These are phyloP conservation scores for Ophiostoma ulmi DNA, from an alignment of 2,329 filamentous ascomycete species.

Conservation along the genomic window DNA sequence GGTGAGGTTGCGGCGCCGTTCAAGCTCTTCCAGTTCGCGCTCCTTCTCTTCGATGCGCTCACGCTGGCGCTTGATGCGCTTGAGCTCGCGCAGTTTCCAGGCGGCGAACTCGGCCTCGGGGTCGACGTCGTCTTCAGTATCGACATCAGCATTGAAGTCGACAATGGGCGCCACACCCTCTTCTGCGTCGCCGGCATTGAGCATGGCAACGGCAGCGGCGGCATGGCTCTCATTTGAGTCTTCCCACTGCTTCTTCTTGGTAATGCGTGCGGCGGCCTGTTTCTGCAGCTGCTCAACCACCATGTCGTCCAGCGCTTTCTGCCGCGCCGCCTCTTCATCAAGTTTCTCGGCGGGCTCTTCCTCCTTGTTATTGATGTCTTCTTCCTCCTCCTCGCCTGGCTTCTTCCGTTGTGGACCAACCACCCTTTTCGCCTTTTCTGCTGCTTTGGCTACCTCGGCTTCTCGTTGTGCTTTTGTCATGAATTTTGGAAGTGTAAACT, in stretches of 20 bases:
- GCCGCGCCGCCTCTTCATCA: conserved; percentile 38
- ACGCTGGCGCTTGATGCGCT: conserved; percentile 80
- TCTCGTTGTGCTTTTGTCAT: conserved; percentile 55
- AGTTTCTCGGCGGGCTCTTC: conserved; percentile 17
- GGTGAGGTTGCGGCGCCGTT: conserved; percentile 79
- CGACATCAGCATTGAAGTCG: conserved; percentile 63
- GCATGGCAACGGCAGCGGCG: conserved; percentile 42
- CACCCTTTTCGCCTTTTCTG: conserved; percentile 6
- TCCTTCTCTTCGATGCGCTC: conserved; percentile 79
- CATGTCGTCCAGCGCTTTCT: conserved; percentile 65
- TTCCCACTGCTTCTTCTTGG: conserved; percentile 82
- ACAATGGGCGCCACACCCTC: conserved; percentile 58
- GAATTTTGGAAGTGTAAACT: conserved; percentile 61
- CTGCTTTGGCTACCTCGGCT: conserved; percentile 25
- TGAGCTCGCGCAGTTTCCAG: conserved; percentile 89
- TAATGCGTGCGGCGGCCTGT: conserved; percentile 63
- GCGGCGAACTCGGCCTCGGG: conserved; percentile 83
- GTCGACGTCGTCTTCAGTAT: conserved; percentile 83
- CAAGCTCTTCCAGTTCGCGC: conserved; percentile 80
- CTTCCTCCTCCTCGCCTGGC: conserved; percentile 24
- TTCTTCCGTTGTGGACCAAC: conserved; percentile 26
- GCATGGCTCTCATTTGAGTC: conserved; percentile 52
- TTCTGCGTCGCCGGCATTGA: conserved; percentile 66
- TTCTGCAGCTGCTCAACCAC: conserved; percentile 86
- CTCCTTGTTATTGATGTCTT: neutral